phyloP scores from a whole-genome alignment of 2,329 filamentous ascomycete genomes.

The Neoarthrinium moseri region DNA sequence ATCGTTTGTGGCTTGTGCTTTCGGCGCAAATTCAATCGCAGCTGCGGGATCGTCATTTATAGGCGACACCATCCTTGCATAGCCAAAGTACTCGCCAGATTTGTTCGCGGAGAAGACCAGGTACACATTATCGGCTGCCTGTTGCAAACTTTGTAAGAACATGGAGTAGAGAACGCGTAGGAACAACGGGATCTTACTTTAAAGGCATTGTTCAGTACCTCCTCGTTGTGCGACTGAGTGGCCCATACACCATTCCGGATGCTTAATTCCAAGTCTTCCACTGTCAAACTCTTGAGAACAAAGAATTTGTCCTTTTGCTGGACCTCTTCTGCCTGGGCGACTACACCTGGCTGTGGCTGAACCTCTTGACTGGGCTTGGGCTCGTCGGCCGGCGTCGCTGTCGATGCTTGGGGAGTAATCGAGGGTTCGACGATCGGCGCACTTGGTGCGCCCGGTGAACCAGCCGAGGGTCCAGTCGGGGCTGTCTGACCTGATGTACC shows the following conservation, averaged over 20 bases:
- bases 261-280: slow-evolving; percentile 87
- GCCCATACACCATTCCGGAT: slow-evolving; percentile 89
- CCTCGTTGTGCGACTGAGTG: slow-evolving; percentile 91
- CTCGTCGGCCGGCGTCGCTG: slow-evolving; percentile 13
- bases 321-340: slow-evolving; percentile 9
- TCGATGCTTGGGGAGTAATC: slow-evolving; percentile 9
- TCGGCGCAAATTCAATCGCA: slow-evolving; percentile 67
- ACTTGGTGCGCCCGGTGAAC: slow-evolving; percentile 24
- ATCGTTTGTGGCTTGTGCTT: slow-evolving; percentile 56
- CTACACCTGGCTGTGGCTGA: too few relatives aligned
- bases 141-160: slow-evolving; percentile 10
- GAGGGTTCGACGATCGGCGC: slow-evolving; percentile 12
- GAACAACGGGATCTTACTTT: slow-evolving; percentile 50
- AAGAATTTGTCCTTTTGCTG: slow-evolving; percentile 74
- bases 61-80: slow-evolving; percentile 82
- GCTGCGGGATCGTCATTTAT: slow-evolving; percentile 76
- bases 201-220: slow-evolving; percentile 78
- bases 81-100: slow-evolving; percentile 95
- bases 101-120: slow-evolving; percentile 96
- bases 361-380: slow-evolving; percentile 4
- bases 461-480: slow-evolving; percentile 53
- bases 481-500: slow-evolving; percentile 44
- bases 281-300: slow-evolving; percentile 86
- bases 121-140: slow-evolving; percentile 83
- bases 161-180: not conserved